phyloP scores from a whole-genome alignment of 2,329 filamentous ascomycete genomes.

The Scedosporium aurantiacum region DNA sequence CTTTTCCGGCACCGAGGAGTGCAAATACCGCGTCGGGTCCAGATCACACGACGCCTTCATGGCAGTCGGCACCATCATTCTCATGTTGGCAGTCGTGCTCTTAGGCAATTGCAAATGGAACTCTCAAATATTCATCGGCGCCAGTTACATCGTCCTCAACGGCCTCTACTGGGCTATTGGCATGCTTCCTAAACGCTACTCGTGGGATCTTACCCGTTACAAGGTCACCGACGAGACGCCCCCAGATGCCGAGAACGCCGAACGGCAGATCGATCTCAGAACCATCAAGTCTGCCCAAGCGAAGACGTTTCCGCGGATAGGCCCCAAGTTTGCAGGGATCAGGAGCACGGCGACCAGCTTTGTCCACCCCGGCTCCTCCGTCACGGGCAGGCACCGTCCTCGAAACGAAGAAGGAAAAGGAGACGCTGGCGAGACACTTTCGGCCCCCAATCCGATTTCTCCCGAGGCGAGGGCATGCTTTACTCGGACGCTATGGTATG shows the following conservation, averaged over 20 bases:
- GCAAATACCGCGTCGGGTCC: slow-evolving; percentile 38
- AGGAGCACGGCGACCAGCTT: not conserved
- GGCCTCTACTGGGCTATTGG: slow-evolving; percentile 47
- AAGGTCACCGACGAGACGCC: slow-evolving; percentile 29
- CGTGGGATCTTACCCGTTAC: slow-evolving; percentile 50
- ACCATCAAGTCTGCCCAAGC: not conserved
- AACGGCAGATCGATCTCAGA: slow-evolving; percentile 12
- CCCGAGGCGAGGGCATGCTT: slow-evolving; percentile 21
- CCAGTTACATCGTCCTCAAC: slow-evolving; percentile 47
- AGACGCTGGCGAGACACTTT: not conserved
- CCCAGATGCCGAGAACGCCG: slow-evolving; percentile 23
- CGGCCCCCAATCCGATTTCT: too few species aligned
- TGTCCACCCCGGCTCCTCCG: not conserved
- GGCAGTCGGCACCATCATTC: slow-evolving; percentile 44
- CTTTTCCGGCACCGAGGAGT: slow-evolving; percentile 50
- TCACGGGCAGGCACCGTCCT: not conserved
- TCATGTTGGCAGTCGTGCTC: slow-evolving; percentile 51
- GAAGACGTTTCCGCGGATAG: not conserved
- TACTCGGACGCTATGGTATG: slow-evolving; percentile 48
- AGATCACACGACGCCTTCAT: slow-evolving; percentile 41
- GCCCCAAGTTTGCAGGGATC: not conserved
- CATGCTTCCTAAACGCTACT: slow-evolving; percentile 33
- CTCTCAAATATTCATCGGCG: slow-evolving; percentile 47
- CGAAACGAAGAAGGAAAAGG: not conserved
- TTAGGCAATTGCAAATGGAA: slow-evolving; percentile 52